Evolutionary conservation across 2,329 filamentous ascomycete species (phyloP), one percentile per base, ranked within the genome.

Genomic region (Xylaria sp.): DNA sequence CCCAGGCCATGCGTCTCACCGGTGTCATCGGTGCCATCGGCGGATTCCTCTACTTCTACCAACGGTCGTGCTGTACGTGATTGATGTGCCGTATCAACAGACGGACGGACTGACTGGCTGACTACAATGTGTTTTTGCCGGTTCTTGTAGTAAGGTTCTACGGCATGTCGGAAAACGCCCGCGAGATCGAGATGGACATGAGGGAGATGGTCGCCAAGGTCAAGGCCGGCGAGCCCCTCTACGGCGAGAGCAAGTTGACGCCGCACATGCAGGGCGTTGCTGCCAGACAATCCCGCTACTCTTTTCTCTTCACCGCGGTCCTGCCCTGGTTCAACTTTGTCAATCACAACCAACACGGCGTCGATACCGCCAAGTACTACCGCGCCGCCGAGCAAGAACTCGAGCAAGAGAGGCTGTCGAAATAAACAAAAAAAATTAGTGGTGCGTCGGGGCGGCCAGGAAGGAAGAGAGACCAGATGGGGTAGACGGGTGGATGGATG

Each of bases 331-430:
- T 97, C 84, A 99, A 99, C 86, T 92, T 99, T 83, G 95, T 97
- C 78, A 98, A 99, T 83, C 96, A 99, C 83, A 91, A 89, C 79
- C 85, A 97, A 88, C 96, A 99, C 81, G 96, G 96, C 75, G 93
- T 99, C 68, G 96, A 99, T 81, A 99, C 96, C 39, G 94, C 95
- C 73, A 99, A 99, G 85, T 99, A 99, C 85, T 99, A 97, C 83
- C 91, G 91, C 80, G 94, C 97, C 81, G 96, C 96, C 8, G 96
- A 99, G 86, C 87, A 91, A 80, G 96, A 99, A 82, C 83, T 99
- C 77, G 96, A 97, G 83, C 91, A 90, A 48, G 94, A 97, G 85
- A 84, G 84, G 68, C 75, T 79, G 70, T 72, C 64, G 15, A 77
- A 75, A 70, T 66, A 36, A 36, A 7, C 52, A 36, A 65, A 33